A percentile compares a stretch with the other conserved stretches of the same genome.
These are phyloP conservation scores for Hypoxylon sp. DNA, from an alignment of 2,329 filamentous ascomycete genomes.

Conservation along the genomic window DNA sequence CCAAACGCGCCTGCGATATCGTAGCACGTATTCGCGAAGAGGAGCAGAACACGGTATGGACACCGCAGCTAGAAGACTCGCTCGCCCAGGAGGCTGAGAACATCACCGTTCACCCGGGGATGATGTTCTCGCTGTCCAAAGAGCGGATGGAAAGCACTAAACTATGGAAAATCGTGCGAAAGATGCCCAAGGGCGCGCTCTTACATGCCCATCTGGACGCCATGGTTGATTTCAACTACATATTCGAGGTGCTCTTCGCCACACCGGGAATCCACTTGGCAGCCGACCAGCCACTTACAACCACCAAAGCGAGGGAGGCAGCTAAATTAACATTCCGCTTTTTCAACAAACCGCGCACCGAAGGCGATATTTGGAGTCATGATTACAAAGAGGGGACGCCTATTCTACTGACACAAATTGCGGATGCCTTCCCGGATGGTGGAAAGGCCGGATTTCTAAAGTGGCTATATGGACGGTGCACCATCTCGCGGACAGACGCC, in stretches of 20 bases:
- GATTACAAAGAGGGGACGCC: conserved; percentile 72
- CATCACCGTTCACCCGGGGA: conserved; percentile 83
- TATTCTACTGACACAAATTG: conserved; percentile 73
- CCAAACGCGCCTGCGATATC: conserved; percentile 82
- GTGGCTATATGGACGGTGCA: conserved; percentile 82
- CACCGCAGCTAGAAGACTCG: conserved; percentile 77
- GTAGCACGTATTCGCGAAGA: conserved; percentile 83
- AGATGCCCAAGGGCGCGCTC: conserved; percentile 90
- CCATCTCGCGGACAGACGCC: conserved; percentile 79
- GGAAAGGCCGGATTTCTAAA: conserved; percentile 79
- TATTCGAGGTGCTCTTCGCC: conserved; percentile 79
- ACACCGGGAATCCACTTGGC: conserved; percentile 83
- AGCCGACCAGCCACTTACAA: conserved; percentile 69
- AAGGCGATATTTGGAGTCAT: conserved; percentile 74
- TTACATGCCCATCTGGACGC: conserved; percentile 92
- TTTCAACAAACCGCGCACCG: conserved; percentile 61
- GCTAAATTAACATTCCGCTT: conserved; percentile 75
- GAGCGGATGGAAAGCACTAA: conserved; percentile 87
- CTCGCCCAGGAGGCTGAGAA: conserved; percentile 72
- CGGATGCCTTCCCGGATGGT: conserved; percentile 80
- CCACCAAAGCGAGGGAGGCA: conserved; percentile 66
- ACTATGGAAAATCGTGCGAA: conserved; percentile 86
- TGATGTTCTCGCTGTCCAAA: conserved; percentile 93
- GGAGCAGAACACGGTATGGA: conserved; percentile 85
- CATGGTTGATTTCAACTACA: conserved; percentile 88